These are phyloP conservation scores for Aspergillus diversus DNA, from an alignment of 495 filamentous ascomycete genomes.

Conservation along the genomic window DNA sequence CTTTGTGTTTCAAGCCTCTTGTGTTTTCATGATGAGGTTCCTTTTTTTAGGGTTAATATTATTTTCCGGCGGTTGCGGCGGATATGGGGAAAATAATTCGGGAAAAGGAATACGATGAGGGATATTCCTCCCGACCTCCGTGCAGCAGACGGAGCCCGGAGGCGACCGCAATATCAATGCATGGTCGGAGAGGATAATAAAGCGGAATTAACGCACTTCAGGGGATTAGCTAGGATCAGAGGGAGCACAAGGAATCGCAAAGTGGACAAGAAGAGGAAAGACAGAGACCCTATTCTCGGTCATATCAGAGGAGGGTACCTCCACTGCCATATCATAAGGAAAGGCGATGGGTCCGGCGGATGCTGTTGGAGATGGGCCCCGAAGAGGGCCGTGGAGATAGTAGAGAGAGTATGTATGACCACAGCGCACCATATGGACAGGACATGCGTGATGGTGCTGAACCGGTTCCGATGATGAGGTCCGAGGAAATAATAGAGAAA, in stretches of 20 bases:
- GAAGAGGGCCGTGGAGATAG: constrained; percentile 22
- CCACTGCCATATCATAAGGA: not conserved
- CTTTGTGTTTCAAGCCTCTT: constrained; percentile 2
- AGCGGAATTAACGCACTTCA: constrained; percentile 4
- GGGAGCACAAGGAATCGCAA: not conserved
- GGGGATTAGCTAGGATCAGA: not conserved
- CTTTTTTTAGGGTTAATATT: constrained; percentile 1
- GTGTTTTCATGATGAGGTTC: constrained; percentile 1
- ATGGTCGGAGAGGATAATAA: not conserved
- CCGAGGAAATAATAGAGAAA: constrained; percentile 11
- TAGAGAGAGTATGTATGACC: constrained; percentile 17
- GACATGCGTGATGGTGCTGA: constrained; percentile 10
- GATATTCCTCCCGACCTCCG: constrained; percentile 5
- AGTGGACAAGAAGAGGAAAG: not conserved
- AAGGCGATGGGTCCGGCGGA: not conserved
- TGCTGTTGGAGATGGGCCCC: not conserved
- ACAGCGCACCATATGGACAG: constrained; percentile 10
- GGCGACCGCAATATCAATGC: constrained; percentile 1
- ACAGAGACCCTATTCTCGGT: not conserved
- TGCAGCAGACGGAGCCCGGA: constrained; percentile 1
- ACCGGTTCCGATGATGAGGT: constrained; percentile 7
- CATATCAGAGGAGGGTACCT: not conserved
- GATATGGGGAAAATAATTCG: constrained; percentile 19
- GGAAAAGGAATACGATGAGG: constrained; percentile 9
- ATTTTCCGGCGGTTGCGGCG: constrained; percentile 24